Conservation (phyloP, 768 basidiomycete genomes). For the Leccinum truebloodii region DNA sequence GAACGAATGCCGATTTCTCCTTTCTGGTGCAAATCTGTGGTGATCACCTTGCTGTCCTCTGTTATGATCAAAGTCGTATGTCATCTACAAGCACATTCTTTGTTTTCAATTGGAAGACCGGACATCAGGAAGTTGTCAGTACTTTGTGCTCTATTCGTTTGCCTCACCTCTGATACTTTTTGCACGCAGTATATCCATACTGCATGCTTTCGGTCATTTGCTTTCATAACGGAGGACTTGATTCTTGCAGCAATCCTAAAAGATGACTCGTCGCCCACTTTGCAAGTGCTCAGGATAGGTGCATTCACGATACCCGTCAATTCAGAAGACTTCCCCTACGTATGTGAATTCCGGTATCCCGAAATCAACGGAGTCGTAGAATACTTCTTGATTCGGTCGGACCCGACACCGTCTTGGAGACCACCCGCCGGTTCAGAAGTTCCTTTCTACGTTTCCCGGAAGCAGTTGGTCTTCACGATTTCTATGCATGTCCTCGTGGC, state of each 20-base stretch:
- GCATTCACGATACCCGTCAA: constrained; percentile 2
- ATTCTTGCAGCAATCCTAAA: constrained; percentile 23
- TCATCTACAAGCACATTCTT: constrained; percentile 18
- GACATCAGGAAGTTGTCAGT: constrained; percentile 31
- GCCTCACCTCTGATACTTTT: constrained; percentile 5
- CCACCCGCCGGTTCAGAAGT: constrained; percentile 7
- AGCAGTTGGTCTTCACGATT: constrained; percentile 36
- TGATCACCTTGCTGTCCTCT: constrained; percentile 31
- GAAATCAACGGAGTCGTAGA: constrained; percentile 12
- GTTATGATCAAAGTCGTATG: constrained; percentile 12
- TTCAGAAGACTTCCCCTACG: constrained; percentile 17
- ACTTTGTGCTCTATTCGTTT: neutral
- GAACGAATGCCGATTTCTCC: constrained; percentile 4
- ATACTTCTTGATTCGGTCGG: constrained; percentile 34
- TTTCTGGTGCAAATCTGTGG: constrained; percentile 37
- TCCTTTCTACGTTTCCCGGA: constrained; percentile 27
- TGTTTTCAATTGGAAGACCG: constrained; percentile 40
- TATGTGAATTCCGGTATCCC: constrained; percentile 33
- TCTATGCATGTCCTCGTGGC: constrained; percentile 18
- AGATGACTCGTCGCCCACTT: constrained; percentile 4
- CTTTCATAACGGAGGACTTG: constrained; percentile 36
- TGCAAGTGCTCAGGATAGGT: constrained; percentile 25
- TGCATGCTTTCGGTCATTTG: constrained; percentile 32
- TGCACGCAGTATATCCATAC: constrained; percentile 20
- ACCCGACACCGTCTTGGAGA: constrained; percentile 33